Conservation (phyloP, 306 rosid species). For the Fragaria iinumae region DNA sequence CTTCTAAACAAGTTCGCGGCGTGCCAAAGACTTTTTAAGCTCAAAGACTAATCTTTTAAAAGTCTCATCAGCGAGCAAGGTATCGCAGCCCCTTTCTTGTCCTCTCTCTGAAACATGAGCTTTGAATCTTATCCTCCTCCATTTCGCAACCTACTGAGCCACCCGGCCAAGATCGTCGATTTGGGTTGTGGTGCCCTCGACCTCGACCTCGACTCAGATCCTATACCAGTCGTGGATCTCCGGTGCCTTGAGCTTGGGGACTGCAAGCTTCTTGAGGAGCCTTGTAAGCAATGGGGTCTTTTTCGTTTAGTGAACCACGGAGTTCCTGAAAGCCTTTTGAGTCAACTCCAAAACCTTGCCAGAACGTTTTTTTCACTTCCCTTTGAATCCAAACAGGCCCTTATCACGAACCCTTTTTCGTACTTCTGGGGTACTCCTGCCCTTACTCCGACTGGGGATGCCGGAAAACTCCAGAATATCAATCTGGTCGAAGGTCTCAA, state of each 20-base stretch:
- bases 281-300: slow-evolving; percentile 63
- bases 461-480: slow-evolving; percentile 28
- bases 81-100: too few relatives aligned
- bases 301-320: slow-evolving; percentile 78
- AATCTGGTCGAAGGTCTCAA: slow-evolving; percentile 65
- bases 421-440: slow-evolving; percentile 81
- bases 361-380: slow-evolving; percentile 38
- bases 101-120: background rate
- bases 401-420: slow-evolving; percentile 38
- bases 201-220: slow-evolving; percentile 30
- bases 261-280: slow-evolving; percentile 33
- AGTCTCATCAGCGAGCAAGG: too few relatives aligned
- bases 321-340: slow-evolving; percentile 50
- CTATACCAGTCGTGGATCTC: slow-evolving; percentile 54
- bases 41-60: too few relatives aligned
- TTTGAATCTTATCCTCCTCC: slow-evolving; percentile 52
- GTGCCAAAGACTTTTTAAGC: too few relatives aligned
- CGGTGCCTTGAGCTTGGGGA: slow-evolving; percentile 21
- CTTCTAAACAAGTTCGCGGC: too few relatives aligned
- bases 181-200: background rate
- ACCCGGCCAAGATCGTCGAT: background rate
- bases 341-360: slow-evolving; percentile 35
- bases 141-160: slow-evolving; percentile 23
- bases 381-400: slow-evolving; percentile 49
- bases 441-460: slow-evolving; percentile 47